phyloP scores from a whole-genome alignment of 305 asterid species.

The Withania somnifera region DNA sequence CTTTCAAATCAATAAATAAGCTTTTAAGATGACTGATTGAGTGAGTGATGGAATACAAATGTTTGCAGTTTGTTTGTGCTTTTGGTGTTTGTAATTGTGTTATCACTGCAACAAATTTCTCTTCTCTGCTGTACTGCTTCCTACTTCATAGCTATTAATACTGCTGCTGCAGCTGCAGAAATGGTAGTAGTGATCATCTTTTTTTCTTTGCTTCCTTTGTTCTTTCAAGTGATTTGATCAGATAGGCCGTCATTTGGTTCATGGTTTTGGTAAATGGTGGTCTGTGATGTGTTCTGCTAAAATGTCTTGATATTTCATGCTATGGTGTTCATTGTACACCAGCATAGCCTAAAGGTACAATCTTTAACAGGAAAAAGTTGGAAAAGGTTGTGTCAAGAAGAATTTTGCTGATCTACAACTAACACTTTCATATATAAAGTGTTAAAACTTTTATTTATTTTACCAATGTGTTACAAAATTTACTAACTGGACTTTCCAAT shows the following conservation, averaged over 20 bases:
- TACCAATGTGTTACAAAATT: too few species aligned
- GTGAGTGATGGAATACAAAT: conserved; percentile 23
- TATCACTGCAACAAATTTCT: not conserved
- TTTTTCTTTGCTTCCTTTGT: conserved; percentile 20
- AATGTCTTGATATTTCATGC: not conserved
- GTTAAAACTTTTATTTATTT: too few species aligned
- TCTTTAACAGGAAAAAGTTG: not conserved
- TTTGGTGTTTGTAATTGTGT: not conserved
- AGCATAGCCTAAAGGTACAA: not conserved
- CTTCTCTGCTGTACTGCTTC: not conserved
- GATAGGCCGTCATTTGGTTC: conserved; percentile 67
- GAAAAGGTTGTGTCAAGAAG: not conserved
- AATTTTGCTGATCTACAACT: too few species aligned
- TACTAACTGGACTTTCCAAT: too few species aligned
- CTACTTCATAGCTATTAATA: not conserved
- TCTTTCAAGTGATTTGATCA: conserved; percentile 28
- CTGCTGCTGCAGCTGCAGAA: not conserved
- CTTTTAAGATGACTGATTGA: conserved; percentile 55
- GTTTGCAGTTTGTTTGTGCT: conserved; percentile 33
- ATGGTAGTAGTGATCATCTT: not conserved
- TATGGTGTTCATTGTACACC: not conserved
- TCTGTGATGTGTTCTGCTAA: not conserved
- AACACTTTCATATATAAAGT: too few species aligned
- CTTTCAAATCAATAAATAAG: conserved; percentile 19
- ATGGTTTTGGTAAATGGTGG: conserved; percentile 5